phyloP scores from a whole-genome alignment of 768 basidiomycete genomes.

The Tricholomella constricta region DNA sequence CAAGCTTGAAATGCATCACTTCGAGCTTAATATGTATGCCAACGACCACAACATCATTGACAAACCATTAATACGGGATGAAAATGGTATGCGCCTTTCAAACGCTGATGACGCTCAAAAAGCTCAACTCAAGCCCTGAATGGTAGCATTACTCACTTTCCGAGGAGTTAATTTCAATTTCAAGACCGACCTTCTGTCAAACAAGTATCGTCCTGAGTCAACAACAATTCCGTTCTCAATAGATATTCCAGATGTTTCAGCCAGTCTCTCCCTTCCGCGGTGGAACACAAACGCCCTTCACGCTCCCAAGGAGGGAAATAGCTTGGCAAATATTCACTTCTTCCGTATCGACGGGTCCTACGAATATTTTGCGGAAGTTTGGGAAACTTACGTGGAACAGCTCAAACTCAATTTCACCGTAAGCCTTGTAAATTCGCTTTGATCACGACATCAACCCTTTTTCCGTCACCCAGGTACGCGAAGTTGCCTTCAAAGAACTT shows the following conservation, averaged over 20 bases:
- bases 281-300: slow-evolving; percentile 89
- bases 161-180: slow-evolving; percentile 58
- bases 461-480: slow-evolving; percentile 41
- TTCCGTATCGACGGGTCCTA: slow-evolving; percentile 71
- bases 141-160: slow-evolving; percentile 70
- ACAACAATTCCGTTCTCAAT: slow-evolving; percentile 67
- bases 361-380: slow-evolving; percentile 67
- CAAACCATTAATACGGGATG: slow-evolving; percentile 76
- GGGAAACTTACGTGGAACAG: slow-evolving; percentile 75
- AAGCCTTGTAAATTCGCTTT: slow-evolving; percentile 18
- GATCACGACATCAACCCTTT: neutral
- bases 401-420: slow-evolving; percentile 70
- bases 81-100: slow-evolving; percentile 65
- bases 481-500: slow-evolving; percentile 65
- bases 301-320: slow-evolving; percentile 57
- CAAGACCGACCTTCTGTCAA: slow-evolving; percentile 62
- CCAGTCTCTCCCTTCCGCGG: slow-evolving; percentile 72
- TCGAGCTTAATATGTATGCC: slow-evolving; percentile 76
- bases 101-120: neutral
- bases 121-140: neutral
- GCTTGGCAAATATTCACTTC: slow-evolving; percentile 58
- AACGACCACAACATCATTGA: slow-evolving; percentile 98
- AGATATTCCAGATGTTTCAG: slow-evolving; percentile 55
- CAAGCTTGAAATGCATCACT: slow-evolving; percentile 72
- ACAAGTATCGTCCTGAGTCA: slow-evolving; percentile 70